Conservation (phyloP, 306 rosid species). For the Benincasa hispida region DNA sequence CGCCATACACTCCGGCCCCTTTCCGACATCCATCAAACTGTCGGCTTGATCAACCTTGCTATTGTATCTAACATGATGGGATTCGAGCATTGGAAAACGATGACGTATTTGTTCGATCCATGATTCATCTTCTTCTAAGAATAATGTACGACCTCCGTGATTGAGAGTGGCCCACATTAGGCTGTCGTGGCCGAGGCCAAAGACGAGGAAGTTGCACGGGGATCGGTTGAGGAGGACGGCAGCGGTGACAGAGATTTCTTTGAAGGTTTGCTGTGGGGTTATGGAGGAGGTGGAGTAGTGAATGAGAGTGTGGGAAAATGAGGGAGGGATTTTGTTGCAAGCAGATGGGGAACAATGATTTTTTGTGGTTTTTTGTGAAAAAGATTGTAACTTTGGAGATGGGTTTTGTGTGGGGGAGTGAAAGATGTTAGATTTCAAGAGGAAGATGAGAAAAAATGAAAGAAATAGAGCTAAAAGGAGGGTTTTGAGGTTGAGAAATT, state of each 20-base stretch:
- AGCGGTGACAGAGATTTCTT: conserved; percentile 51
- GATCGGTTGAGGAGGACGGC: conserved; percentile 34
- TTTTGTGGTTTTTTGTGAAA: neutral
- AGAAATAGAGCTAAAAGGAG: conserved; percentile 33
- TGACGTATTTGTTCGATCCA: conserved; percentile 52
- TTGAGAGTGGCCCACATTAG: conserved; percentile 77
- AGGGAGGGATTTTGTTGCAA: conserved; percentile 41
- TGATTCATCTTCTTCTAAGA: conserved; percentile 60
- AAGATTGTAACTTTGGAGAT: conserved; percentile 12
- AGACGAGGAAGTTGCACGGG: conserved; percentile 73
- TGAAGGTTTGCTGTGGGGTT: conserved; percentile 61
- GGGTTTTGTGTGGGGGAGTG: conserved; percentile 19
- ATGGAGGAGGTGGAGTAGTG: conserved; percentile 66
- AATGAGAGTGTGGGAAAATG: conserved; percentile 38
- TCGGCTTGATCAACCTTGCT: conserved; percentile 65
- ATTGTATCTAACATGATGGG: conserved; percentile 41
- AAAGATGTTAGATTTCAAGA: conserved; percentile 33
- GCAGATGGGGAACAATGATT: conserved; percentile 9
- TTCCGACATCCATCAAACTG: conserved; percentile 41
- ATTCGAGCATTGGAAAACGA: conserved; percentile 40
- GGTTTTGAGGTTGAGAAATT: conserved; percentile 36
- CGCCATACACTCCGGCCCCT: conserved; percentile 46
- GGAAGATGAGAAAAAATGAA: conserved; percentile 34
- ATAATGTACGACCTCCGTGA: conserved; percentile 46
- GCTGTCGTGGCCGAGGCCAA: conserved; percentile 74